Evolutionary conservation across 1,139 yeast genomes (phyloP).

Genomic region (Sugiyamaella sp.): DNA sequence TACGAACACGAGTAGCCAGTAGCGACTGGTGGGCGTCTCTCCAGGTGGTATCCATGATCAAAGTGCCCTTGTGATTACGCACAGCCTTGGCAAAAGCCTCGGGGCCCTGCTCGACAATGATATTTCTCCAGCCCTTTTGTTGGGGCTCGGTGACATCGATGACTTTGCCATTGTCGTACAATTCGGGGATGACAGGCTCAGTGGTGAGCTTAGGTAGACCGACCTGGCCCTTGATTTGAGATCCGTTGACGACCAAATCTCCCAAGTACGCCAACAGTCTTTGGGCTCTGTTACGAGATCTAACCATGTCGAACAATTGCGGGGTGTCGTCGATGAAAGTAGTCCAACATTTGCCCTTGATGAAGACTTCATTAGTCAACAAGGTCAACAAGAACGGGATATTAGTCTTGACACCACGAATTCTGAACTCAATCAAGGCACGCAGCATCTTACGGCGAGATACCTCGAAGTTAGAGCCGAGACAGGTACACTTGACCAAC

Average conservation of each 20-base stretch:
- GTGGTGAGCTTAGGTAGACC: conserved; percentile 83
- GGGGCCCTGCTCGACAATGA: conserved; percentile 82
- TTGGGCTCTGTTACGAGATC: conserved; percentile 96
- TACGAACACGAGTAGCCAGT: conserved; percentile 95
- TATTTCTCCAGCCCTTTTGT: conserved; percentile 89
- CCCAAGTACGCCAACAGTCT: conserved; percentile 86
- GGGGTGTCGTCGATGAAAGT: conserved; percentile 99
- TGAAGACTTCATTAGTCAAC: conserved; percentile 88
- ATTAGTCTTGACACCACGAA: conserved; percentile 98
- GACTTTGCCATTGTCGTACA: conserved; percentile 57
- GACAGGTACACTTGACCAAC: conserved; percentile 96
- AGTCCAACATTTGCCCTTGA: conserved; percentile 92
- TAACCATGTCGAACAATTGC: conserved; percentile 88
- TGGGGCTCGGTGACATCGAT: conserved; percentile 61
- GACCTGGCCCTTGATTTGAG: conserved; percentile 91
- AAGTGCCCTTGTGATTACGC: conserved; percentile 79
- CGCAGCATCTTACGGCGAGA: conserved; percentile 97
- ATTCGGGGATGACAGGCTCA: conserved; percentile 73
- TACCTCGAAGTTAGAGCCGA: conserved; percentile 95
- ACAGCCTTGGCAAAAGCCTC: conserved; percentile 86
- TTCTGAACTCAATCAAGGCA: conserved; percentile 94
- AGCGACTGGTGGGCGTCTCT: conserved; percentile 99
- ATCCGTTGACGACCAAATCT: conserved; percentile 92
- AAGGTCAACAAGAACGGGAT: conserved; percentile 95
- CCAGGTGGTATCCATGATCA: conserved; percentile 98